These are phyloP conservation scores for Geranium rotundifolium DNA, from an alignment of 345 rosid genomes.

Conservation along the genomic window DNA sequence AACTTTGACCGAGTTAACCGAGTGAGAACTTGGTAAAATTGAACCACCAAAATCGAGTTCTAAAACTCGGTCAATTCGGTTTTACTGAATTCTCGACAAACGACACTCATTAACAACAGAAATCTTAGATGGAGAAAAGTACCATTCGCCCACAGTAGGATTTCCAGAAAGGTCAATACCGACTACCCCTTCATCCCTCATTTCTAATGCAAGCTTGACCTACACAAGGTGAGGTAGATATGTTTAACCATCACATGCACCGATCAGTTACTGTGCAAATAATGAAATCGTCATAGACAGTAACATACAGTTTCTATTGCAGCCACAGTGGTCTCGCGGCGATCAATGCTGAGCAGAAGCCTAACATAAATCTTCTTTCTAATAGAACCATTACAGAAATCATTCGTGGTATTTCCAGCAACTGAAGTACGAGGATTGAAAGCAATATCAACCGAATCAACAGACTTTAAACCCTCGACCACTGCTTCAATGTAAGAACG, in stretches of 20 bases:
- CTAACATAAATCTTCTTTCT: constrained; percentile 71
- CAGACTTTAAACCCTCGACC: constrained; percentile 54
- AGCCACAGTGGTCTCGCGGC: constrained; percentile 73
- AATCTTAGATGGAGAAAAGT: constrained; percentile 4
- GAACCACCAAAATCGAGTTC: too few species aligned
- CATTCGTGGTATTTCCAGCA: constrained; percentile 10
- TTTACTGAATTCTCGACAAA: not conserved
- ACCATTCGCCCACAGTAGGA: constrained; percentile 87
- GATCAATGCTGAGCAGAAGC: constrained; percentile 95
- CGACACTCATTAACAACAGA: not conserved
- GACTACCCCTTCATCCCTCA: constrained; percentile 65
- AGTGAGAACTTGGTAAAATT: too few species aligned
- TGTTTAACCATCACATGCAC: constrained; percentile 2
- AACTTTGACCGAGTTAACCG: too few species aligned
- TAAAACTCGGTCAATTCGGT: too few species aligned
- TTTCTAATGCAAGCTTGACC: constrained; percentile 86
- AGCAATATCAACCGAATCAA: constrained; percentile 50
- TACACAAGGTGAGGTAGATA: constrained; percentile 11
- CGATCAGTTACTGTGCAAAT: not conserved
- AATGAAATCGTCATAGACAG: not conserved
- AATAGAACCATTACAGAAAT: constrained; percentile 21
- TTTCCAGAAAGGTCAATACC: constrained; percentile 98
- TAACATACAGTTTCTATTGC: constrained; percentile 88
- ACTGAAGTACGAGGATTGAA: constrained; percentile 20
- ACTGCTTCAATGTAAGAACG: constrained; percentile 93